A percentile compares a stretch with the other conserved stretches of the same genome.
Conservation (phyloP, 371 early-diverging fungal genomes). For the Mortierella sp. region DNA sequence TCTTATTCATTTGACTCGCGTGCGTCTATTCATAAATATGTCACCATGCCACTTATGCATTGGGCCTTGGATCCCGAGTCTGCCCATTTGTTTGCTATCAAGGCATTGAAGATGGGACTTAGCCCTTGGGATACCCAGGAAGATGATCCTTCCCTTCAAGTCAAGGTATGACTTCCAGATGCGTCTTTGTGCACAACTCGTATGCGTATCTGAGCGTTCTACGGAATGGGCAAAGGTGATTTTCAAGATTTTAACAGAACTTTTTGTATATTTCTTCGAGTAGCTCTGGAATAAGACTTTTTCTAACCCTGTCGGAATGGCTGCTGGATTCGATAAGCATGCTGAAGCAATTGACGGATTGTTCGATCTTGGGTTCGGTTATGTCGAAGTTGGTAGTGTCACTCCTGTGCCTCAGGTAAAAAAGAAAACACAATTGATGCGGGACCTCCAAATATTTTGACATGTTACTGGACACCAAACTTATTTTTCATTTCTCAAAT, state of each 20-base stretch:
- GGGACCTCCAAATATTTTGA: background rate
- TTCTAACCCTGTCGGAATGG: slow-evolving; percentile 84
- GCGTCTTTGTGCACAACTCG: background rate
- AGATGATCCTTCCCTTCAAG: slow-evolving; percentile 61
- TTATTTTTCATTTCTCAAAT: background rate
- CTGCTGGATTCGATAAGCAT: slow-evolving; percentile 92
- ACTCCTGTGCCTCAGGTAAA: slow-evolving; percentile 84
- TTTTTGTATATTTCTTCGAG: background rate
- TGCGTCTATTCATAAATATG: slow-evolving; percentile 72
- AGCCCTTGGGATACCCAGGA: slow-evolving; percentile 66
- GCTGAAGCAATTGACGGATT: slow-evolving; percentile 85
- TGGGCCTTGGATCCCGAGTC: slow-evolving; percentile 74
- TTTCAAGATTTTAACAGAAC: background rate
- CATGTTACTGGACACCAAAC: background rate
- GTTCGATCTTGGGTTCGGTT: slow-evolving; percentile 85
- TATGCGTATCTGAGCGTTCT: background rate
- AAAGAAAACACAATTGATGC: background rate
- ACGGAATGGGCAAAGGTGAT: no score
- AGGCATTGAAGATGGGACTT: slow-evolving; percentile 66
- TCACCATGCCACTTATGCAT: slow-evolving; percentile 76
- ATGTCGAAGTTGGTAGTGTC: slow-evolving; percentile 87
- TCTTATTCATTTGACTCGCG: slow-evolving; percentile 77
- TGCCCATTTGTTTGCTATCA: slow-evolving; percentile 76
- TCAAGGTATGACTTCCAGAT: slow-evolving; percentile 54
- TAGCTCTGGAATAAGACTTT: slow-evolving; percentile 76